Evolutionary conservation across 441 rosid genomes (phyloP).

Genomic region (Pelargonium myrrhifolium): DNA sequence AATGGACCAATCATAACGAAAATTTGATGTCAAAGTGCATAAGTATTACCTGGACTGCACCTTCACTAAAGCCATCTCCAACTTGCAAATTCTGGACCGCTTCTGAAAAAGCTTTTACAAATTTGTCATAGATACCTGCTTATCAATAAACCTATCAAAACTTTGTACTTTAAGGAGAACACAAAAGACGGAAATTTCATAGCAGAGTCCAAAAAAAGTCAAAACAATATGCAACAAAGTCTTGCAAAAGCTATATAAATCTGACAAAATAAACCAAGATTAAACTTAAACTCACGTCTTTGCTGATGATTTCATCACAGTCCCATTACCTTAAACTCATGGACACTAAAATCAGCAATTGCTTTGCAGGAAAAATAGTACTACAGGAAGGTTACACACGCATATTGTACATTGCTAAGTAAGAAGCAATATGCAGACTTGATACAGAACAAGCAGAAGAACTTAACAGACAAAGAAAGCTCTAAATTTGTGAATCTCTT

Average conservation of each 20-base stretch:
- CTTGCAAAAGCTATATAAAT: background rate
- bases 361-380: background rate
- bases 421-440: background rate
- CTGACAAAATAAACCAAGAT: background rate
- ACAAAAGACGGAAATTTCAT: background rate
- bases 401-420: background rate
- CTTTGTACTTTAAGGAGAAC: background rate
- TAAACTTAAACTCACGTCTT: background rate
- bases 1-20: background rate
- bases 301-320: background rate
- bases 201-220: background rate
- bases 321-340: background rate
- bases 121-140: constrained; percentile 91
- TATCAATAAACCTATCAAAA: constrained; percentile 5
- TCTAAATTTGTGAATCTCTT: background rate
- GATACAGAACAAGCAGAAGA: background rate
- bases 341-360: background rate
- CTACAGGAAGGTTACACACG: background rate
- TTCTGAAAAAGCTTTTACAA: constrained; percentile 68
- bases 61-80: constrained; percentile 87
- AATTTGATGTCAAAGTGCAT: background rate
- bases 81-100: constrained; percentile 84
- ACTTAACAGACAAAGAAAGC: background rate
- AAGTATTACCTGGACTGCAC: constrained; percentile 55
- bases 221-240: background rate